phyloP scores from a whole-genome alignment of 2,329 filamentous ascomycete species.

The Colletotrichum shisoi region DNA sequence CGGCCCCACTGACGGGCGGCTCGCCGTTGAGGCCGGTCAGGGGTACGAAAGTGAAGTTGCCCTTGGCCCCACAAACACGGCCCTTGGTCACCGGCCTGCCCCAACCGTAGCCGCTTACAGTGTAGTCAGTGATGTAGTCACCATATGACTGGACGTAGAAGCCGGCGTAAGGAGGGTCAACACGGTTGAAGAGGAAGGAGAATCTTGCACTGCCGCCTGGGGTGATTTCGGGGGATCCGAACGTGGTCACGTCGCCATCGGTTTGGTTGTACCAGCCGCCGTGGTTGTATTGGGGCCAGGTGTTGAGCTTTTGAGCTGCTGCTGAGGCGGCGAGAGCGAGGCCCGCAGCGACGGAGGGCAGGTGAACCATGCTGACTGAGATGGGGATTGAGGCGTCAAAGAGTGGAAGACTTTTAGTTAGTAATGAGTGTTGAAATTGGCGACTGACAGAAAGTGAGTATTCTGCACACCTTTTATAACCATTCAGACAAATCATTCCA shows the following conservation, averaged over 20 bases:
- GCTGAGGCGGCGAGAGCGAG: conserved; percentile 8
- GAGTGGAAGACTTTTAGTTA: background rate
- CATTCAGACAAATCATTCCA: background rate
- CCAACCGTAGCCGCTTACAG: background rate
- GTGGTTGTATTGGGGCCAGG: conserved; percentile 7
- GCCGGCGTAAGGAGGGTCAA: background rate
- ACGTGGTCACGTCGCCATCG: conserved; percentile 5
- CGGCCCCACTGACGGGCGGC: background rate
- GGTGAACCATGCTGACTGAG: conserved; percentile 4
- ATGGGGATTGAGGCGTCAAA: background rate
- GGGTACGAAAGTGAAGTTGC: conserved; percentile 17
- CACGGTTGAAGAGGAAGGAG: conserved; percentile 15
- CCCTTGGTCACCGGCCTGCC: background rate
- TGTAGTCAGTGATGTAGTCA: conserved; percentile 24
- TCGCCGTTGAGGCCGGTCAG: background rate
- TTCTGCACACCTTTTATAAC: background rate
- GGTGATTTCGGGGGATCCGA: background rate
- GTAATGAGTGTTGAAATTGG: too few species aligned
- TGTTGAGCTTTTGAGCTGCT: conserved; percentile 16
- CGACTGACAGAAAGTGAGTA: background rate
- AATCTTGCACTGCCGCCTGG: background rate
- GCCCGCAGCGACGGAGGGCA: conserved; percentile 5
- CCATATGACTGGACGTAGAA: conserved; percentile 16
- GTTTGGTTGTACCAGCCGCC: conserved; percentile 3
- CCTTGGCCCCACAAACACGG: conserved; percentile 9